Evolutionary conservation across 768 basidiomycete species (phyloP).

Genomic region (Naematelia aurantialba): DNA sequence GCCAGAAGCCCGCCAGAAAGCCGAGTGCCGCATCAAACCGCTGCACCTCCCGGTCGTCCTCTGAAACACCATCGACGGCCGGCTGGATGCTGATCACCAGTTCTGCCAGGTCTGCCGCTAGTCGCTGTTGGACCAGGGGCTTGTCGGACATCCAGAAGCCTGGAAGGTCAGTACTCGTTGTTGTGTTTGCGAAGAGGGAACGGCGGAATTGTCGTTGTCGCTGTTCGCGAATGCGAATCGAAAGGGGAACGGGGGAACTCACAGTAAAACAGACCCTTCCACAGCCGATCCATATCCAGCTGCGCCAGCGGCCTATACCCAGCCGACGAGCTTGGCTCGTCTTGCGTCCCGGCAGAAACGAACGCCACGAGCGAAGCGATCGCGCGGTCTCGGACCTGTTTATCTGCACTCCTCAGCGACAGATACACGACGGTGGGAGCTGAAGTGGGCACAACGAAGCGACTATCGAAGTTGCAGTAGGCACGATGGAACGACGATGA

Average conservation of each 20-base stretch:
- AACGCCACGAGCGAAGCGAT: slow-evolving; percentile 73
- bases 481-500: background rate
- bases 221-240: background rate
- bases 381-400: slow-evolving; percentile 74
- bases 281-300: slow-evolving; percentile 80
- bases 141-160: slow-evolving; percentile 99
- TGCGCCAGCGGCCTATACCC: slow-evolving; percentile 60
- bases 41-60: slow-evolving; percentile 11
- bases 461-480: too few species aligned
- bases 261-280: slow-evolving; percentile 99
- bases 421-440: background rate
- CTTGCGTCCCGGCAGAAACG: slow-evolving; percentile 57
- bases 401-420: slow-evolving; percentile 10
- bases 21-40: slow-evolving; percentile 58
- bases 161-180: too few species aligned
- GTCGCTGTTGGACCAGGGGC: slow-evolving; percentile 86
- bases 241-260: slow-evolving; percentile 34
- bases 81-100: slow-evolving; percentile 67
- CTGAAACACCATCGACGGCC: slow-evolving; percentile 22
- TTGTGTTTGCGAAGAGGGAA: too few species aligned
- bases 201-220: too few species aligned
- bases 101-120: slow-evolving; percentile 80
- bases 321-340: slow-evolving; percentile 13
- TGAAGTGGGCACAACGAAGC: too few species aligned
- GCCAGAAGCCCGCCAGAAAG: slow-evolving; percentile 89